Evolutionary conservation across 2,329 filamentous ascomycete genomes (phyloP).

Genomic region (Metarhizium rileyi): DNA sequence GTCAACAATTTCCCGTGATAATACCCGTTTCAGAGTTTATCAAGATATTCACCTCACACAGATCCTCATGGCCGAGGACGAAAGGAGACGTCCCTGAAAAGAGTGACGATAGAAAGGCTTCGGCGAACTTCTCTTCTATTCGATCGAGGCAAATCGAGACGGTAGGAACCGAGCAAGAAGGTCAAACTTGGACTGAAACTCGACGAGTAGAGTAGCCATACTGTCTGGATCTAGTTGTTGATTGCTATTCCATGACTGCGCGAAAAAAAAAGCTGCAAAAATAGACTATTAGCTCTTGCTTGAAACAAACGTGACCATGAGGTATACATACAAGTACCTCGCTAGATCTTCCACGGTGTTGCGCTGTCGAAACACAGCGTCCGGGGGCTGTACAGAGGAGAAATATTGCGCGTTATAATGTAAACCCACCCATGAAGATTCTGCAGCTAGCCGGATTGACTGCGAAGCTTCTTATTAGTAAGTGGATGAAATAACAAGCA

Average conservation of each 20-base stretch:
- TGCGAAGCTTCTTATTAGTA: no score
- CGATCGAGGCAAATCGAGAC: not conserved
- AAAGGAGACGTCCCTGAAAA: not conserved
- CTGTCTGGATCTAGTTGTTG: no score
- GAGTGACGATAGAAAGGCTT: not conserved
- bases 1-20: not conserved
- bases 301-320: no score
- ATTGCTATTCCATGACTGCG: no score
- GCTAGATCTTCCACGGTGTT: no score
- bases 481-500: no score
- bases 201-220: not conserved
- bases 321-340: no score
- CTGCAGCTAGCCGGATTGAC: no score
- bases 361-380: no score
- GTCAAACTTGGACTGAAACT: not conserved
- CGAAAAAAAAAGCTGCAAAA: no score
- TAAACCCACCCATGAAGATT: not conserved
- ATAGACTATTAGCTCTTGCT: no score
- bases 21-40: not conserved
- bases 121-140: not conserved
- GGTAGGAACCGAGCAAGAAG: not conserved
- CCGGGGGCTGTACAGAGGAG: no score
- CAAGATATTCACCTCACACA: not conserved
- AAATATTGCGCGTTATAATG: not conserved
- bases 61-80: not conserved